Base-by-base conservation (phyloP, 345 rosid genomes). In the Balakata baccata region DNA sequence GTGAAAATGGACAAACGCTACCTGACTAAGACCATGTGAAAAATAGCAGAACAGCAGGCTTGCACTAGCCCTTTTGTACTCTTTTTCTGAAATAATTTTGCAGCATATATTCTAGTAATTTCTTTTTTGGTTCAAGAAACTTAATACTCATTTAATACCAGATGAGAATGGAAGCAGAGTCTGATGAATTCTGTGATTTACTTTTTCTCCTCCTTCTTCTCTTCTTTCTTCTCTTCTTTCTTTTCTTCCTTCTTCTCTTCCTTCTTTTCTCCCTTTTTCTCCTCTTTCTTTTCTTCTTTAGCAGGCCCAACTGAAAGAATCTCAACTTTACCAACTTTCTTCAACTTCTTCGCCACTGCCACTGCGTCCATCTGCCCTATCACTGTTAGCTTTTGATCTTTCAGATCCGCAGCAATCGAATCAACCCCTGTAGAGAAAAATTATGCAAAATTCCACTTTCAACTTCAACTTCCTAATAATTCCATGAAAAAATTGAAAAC, bases 321-420 rank as follows among this genome's bases (percentile, higher is more conserved):
- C 80, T 94, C 98, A 60, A 94, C 97, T 87, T 94, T 94, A 20
- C 92, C 98, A 7, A 94, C 95, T 72, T 90, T 94, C 89, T 89
- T 94, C 89, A 92, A 64, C 81, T 86, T 94, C 87, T 92, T 94
- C 64, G 80, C 91, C 72, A 92, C 89, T 14, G 94, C 95, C 75
- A 89, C 95, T 20, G 95, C 69, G 49, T 94, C 98, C 98, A 92
- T 94, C 73, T 34, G 23, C 73, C 98, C 98, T 59, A 86, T 81
- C 84, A 94, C 95, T 5, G 94, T 94, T 75, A 94, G 78, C 80
- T 94, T 94, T 84, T 90, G 97, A 2, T 94, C 97, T 83, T 92
- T 94, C 66, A 83, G 76, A 82, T 94, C 97, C 39, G 92, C 97
- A 18, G 90, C 89, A 71, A 94, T 94, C 18, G 97, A 89, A 88